A percentile compares a stretch with the other conserved stretches of the same genome.
Evolutionary conservation across 108 stramenopile species (phyloP).

Genomic region (Mediolabrus comicus): DNA sequence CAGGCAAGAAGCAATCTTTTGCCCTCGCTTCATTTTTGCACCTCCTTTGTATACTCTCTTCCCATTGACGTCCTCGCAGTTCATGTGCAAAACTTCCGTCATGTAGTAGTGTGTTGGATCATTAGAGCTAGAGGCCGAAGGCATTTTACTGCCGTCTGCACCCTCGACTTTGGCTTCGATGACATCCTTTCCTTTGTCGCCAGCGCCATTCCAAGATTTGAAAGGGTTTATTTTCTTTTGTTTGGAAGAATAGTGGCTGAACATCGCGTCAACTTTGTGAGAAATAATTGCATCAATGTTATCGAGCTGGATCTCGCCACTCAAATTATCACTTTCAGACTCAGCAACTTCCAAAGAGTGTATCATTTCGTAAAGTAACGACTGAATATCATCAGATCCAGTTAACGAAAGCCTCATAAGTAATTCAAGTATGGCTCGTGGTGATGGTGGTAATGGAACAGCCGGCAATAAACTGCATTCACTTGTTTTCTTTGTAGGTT

Average conservation of each 20-base stretch:
- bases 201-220: conserved; percentile 35
- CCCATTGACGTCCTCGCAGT: not conserved
- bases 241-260: conserved; percentile 27
- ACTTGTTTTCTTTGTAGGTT: conserved; percentile 4
- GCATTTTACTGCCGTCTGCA: not conserved
- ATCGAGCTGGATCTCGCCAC: conserved; percentile 1
- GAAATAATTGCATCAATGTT: conserved; percentile 24
- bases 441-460: conserved; percentile 10
- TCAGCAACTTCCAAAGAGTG: conserved; percentile 14
- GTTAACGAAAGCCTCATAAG: conserved; percentile 27
- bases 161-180: not conserved
- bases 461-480: not conserved
- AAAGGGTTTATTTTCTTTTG: conserved; percentile 24
- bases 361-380: conserved; percentile 21
- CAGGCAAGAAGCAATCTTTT: conserved; percentile 29
- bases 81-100: conserved; percentile 21
- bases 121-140: not conserved
- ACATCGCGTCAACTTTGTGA: conserved; percentile 26
- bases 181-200: conserved; percentile 29
- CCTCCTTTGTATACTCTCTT: conserved; percentile 11
- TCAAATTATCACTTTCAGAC: not conserved
- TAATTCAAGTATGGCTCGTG: conserved; percentile 33
- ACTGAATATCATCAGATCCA: not conserved
- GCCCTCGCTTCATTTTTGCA: conserved; percentile 33
- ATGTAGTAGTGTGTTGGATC: conserved; percentile 16